These are phyloP conservation scores for Biscogniauxia mediterranea DNA, from an alignment of 2,329 filamentous ascomycete genomes.

Conservation along the genomic window DNA sequence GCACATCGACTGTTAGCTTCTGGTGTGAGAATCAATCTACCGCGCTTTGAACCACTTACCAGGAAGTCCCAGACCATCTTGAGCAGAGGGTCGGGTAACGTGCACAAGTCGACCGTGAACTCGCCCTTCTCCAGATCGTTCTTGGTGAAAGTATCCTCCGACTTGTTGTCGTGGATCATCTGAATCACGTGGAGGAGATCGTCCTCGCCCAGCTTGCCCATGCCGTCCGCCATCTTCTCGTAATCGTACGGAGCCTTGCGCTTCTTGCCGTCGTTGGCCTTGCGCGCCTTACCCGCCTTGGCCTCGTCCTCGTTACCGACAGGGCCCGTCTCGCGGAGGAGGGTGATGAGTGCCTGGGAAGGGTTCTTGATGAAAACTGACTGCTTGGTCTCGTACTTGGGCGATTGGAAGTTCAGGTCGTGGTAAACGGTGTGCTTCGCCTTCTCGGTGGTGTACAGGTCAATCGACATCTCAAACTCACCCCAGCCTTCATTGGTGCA, in stretches of 20 bases:
- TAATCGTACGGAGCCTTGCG: slow-evolving; percentile 76
- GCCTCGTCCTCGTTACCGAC: slow-evolving; percentile 72
- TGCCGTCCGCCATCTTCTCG: slow-evolving; percentile 91
- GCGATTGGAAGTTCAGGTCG: slow-evolving; percentile 85
- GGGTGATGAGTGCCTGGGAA: slow-evolving; percentile 76
- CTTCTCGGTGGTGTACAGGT: slow-evolving; percentile 81
- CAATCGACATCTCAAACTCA: slow-evolving; percentile 93
- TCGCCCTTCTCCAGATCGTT: slow-evolving; percentile 97
- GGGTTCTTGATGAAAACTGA: slow-evolving; percentile 88
- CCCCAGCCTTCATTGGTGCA: slow-evolving; percentile 97
- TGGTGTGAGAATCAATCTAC: not conserved
- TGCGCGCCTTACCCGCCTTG: slow-evolving; percentile 60
- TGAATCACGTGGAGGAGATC: slow-evolving; percentile 93
- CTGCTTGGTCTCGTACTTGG: slow-evolving; percentile 81
- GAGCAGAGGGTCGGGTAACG: slow-evolving; percentile 83
- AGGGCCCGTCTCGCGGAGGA: slow-evolving; percentile 79
- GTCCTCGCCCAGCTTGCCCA: slow-evolving; percentile 88
- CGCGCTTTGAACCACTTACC: slow-evolving; percentile 35
- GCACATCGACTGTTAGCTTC: slow-evolving; percentile 8
- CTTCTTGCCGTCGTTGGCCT: slow-evolving; percentile 67
- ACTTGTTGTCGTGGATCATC: slow-evolving; percentile 97
- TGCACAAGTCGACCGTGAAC: slow-evolving; percentile 97
- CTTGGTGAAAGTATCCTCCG: slow-evolving; percentile 89
- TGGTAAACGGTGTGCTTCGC: slow-evolving; percentile 78
- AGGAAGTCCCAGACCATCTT: slow-evolving; percentile 95